Evolutionary conservation across 2,329 filamentous ascomycete species (phyloP).

Genomic region (Zalaria sp.): DNA sequence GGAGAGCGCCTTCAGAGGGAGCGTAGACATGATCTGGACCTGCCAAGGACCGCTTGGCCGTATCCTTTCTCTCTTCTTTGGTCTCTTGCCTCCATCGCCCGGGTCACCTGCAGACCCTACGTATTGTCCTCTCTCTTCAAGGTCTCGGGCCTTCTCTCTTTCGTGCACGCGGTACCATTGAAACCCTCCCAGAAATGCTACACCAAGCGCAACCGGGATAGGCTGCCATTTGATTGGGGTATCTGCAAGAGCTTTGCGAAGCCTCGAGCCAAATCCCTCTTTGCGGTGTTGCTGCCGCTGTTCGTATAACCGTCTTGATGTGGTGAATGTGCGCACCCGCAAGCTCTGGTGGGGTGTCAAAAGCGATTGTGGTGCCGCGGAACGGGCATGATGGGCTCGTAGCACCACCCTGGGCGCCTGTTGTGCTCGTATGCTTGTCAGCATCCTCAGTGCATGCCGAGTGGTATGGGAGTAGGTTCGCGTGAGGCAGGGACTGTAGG

Average conservation of each 20-base stretch:
- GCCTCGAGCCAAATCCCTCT: conserved; percentile 42
- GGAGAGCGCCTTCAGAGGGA: conserved; percentile 82
- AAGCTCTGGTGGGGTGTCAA: neutral
- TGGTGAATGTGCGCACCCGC: neutral
- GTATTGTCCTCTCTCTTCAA: conserved; percentile 29
- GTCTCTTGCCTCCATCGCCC: conserved; percentile 34
- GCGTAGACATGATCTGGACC: conserved; percentile 82
- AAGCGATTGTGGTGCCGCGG: neutral
- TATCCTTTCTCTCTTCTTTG: conserved; percentile 46
- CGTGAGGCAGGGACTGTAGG: too few relatives aligned
- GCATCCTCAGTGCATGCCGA: too few relatives aligned
- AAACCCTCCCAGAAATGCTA: conserved; percentile 68
- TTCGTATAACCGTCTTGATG: neutral
- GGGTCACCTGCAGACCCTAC: neutral
- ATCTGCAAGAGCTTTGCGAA: conserved; percentile 43
- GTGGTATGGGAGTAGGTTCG: too few relatives aligned
- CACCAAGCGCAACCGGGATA: conserved; percentile 74
- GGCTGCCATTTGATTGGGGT: conserved; percentile 77
- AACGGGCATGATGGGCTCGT: neutral
- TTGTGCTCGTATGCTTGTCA: too few relatives aligned
- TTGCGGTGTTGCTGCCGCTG: conserved; percentile 18
- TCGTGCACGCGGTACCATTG: conserved; percentile 67
- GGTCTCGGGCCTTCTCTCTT: conserved; percentile 30
- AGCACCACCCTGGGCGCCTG: too few relatives aligned
- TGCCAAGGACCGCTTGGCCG: conserved; percentile 68